Conservation (phyloP, 2,329 filamentous ascomycete species). For the Plenodomus biglobosus region DNA sequence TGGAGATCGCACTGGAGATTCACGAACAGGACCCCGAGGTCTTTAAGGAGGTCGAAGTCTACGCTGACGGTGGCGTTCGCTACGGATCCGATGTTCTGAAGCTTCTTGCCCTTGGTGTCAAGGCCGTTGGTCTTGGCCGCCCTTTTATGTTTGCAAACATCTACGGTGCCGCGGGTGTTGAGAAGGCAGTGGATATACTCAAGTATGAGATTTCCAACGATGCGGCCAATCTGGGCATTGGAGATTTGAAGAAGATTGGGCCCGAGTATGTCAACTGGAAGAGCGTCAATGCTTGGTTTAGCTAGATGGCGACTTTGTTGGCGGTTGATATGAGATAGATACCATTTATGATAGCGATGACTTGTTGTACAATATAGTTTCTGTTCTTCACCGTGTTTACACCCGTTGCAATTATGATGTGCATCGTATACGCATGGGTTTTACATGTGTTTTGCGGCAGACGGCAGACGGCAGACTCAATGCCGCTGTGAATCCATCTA, state of each 20-base stretch:
- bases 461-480: slow-evolving; percentile 32
- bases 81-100: slow-evolving; percentile 46
- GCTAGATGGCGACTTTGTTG: neutral
- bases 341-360: no score
- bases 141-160: slow-evolving; percentile 56
- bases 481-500: slow-evolving; percentile 40
- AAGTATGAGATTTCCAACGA: slow-evolving; percentile 53
- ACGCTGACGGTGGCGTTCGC: slow-evolving; percentile 46
- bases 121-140: slow-evolving; percentile 51
- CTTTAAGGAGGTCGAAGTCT: slow-evolving; percentile 46
- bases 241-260: slow-evolving; percentile 33
- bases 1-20: slow-evolving; percentile 76
- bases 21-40: slow-evolving; percentile 56
- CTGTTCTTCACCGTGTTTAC: no score
- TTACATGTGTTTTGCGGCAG: slow-evolving; percentile 22
- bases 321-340: neutral
- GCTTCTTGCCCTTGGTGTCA: slow-evolving; percentile 43
- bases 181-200: slow-evolving; percentile 55
- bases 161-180: slow-evolving; percentile 64
- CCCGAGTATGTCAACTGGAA: slow-evolving; percentile 28
- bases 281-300: slow-evolving; percentile 16
- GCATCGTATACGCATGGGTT: no score
- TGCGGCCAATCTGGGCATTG: slow-evolving; percentile 38
- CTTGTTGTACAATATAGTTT: no score
- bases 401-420: no score